These are phyloP conservation scores for Bombardia bombarda DNA, from an alignment of 495 filamentous ascomycete species.

Conservation along the genomic window DNA sequence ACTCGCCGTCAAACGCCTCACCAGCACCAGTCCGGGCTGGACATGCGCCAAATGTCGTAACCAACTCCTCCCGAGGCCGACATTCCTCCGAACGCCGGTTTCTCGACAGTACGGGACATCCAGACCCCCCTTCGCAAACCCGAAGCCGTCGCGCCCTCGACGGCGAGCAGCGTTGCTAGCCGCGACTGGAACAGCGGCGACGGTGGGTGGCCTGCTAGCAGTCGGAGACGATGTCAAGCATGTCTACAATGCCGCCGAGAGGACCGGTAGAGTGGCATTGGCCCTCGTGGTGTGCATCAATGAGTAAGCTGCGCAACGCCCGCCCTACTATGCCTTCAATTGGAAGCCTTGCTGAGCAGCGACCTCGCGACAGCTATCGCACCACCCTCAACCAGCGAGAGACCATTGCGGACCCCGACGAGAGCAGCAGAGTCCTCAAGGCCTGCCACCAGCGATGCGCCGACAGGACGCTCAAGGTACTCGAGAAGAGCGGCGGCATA, in stretches of 20 bases:
- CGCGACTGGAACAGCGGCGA: slow-evolving; percentile 41
- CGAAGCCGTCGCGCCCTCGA: slow-evolving; percentile 7
- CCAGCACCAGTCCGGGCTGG: slow-evolving; percentile 22
- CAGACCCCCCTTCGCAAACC: slow-evolving; percentile 1
- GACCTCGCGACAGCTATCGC: slow-evolving; percentile 58
- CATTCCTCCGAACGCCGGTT: slow-evolving; percentile 15
- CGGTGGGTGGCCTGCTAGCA: slow-evolving; percentile 51
- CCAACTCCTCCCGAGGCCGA: slow-evolving; percentile 14
- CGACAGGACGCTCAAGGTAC: slow-evolving; percentile 65
- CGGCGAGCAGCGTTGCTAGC: slow-evolving; percentile 18
- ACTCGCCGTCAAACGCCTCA: slow-evolving; percentile 12
- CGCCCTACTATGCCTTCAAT: background rate
- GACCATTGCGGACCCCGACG: slow-evolving; percentile 46
- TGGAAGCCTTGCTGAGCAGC: slow-evolving; percentile 4
- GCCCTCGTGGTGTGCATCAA: slow-evolving; percentile 77
- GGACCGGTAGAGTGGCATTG: slow-evolving; percentile 71
- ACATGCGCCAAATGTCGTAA: slow-evolving; percentile 38
- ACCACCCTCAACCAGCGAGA: slow-evolving; percentile 65
- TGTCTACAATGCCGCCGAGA: slow-evolving; percentile 61
- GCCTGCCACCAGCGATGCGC: slow-evolving; percentile 93
- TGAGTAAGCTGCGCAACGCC: slow-evolving; percentile 54
- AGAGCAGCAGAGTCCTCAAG: slow-evolving; percentile 58
- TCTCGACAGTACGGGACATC: slow-evolving; percentile 23
- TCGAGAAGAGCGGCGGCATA: slow-evolving; percentile 94
- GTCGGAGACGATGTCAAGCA: slow-evolving; percentile 68